These are phyloP conservation scores for Xylaria hypoxylon DNA, from an alignment of 2,329 filamentous ascomycete species.

Conservation along the genomic window DNA sequence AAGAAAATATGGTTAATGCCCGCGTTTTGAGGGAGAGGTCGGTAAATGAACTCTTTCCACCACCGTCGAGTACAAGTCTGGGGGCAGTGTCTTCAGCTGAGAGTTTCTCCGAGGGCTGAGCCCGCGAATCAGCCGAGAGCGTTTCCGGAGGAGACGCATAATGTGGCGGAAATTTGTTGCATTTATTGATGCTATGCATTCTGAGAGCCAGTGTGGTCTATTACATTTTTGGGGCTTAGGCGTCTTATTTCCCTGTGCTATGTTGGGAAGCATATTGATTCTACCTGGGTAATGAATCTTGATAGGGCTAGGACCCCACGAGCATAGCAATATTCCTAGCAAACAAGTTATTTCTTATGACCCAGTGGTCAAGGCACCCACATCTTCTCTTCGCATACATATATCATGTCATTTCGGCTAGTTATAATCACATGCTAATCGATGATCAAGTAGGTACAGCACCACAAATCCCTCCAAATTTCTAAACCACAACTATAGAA, in stretches of 20 bases:
- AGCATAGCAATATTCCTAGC: neutral
- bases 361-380: neutral
- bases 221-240: neutral
- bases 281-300: neutral
- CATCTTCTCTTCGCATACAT: neutral
- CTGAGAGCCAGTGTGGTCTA: neutral
- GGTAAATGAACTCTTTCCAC: slow-evolving; percentile 22
- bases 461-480: neutral
- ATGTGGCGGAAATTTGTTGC: neutral
- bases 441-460: slow-evolving; percentile 5
- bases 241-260: neutral
- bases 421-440: neutral
- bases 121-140: neutral
- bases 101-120: neutral
- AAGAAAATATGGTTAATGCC: neutral
- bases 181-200: slow-evolving; percentile 10
- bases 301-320: neutral
- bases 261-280: neutral
- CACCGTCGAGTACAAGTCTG: neutral
- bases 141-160: neutral
- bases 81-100: slow-evolving; percentile 10
- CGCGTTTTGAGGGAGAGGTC: slow-evolving; percentile 25
- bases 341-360: neutral
- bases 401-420: neutral
- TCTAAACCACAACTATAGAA: slow-evolving; percentile 8